Evolutionary conservation across 2,329 filamentous ascomycete species (phyloP), one percentile per base, ranked within the genome.

Genomic region (Beauveria rudraprayagi): DNA sequence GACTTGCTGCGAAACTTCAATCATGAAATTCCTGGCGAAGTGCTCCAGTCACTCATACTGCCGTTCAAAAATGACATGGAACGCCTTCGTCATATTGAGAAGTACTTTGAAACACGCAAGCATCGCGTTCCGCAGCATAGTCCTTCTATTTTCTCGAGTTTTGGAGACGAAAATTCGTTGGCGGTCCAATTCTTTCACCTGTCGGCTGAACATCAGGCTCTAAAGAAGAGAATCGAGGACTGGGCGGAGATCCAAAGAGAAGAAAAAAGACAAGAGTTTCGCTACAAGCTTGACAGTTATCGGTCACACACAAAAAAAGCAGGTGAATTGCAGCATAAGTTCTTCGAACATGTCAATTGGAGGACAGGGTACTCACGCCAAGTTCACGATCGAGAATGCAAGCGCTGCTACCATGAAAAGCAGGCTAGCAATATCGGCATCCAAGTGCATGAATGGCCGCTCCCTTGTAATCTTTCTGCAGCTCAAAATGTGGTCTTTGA

Each of bases 31-130:
- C 72, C 75, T 0, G 2, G 53, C 0, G 50, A 63, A 0, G 56
- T 78, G 0, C 72, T 83, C 1, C 67, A 78, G 14, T 71, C 69
- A 3, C 71, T 86, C 0, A 62, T 80, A 0, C 70, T 87, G 1
- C 75, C 78, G 0, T 69, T 72, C 1, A 72, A 70, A 34, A 53
- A 41, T 0, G 76, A 84, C 7, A 74, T 84, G 75, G 50, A 73
- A 46, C 72, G 80, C 16, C 66, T 85, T 0, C 22, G 22, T 5
- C 24, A 51, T 0, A 67, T 82, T 1, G 83, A 87, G 65, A 11
- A 56, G 0, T 81, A 87, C 63, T 56, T 85, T 0, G 16, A 62
- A 0, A 5, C 6, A 34, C 53, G 60, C 7, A n/a, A 52, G 11
- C 5, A 3, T 9, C 34, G 10, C 16, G 19, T 19, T 26, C 3